phyloP scores from a whole-genome alignment of 805 yeast species.

The Dipodascus geniculatus region DNA sequence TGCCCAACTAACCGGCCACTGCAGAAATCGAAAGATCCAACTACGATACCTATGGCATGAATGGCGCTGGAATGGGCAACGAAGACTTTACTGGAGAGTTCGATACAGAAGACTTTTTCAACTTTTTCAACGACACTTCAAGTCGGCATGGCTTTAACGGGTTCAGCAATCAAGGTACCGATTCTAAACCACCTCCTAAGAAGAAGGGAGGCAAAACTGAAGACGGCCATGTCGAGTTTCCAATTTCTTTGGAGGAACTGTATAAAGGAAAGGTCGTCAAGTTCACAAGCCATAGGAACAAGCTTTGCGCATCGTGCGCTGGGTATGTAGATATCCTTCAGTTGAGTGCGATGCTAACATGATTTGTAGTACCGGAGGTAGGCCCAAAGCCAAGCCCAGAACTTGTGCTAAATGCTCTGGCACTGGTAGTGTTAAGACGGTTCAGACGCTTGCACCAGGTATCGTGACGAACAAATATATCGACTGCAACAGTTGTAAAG shows the following conservation, averaged over 20 bases:
- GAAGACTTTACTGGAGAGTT: constrained; percentile 34
- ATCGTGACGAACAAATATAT: constrained; percentile 51
- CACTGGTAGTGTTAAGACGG: constrained; percentile 46
- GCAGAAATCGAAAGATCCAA: background rate
- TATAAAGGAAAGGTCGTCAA: constrained; percentile 74
- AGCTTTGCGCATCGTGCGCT: constrained; percentile 58
- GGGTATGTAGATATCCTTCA: constrained; percentile 30
- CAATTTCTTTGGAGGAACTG: constrained; percentile 58
- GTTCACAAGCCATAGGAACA: constrained; percentile 57
- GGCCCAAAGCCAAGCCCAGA: constrained; percentile 39
- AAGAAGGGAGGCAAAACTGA: constrained; percentile 34
- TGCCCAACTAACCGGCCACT: background rate
- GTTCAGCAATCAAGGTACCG: background rate
- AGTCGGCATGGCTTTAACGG: constrained; percentile 14
- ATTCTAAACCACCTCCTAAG: constrained; percentile 12
- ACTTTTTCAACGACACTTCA: constrained; percentile 36
- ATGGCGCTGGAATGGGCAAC: constrained; percentile 11
- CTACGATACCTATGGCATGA: constrained; percentile 23
- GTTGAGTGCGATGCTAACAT: background rate
- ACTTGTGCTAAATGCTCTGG: constrained; percentile 66
- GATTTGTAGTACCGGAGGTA: constrained; percentile 42
- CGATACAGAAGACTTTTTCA: constrained; percentile 65
- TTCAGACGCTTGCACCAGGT: constrained; percentile 64
- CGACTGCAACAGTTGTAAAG: constrained; percentile 59
- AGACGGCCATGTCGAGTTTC: constrained; percentile 56